Percentiles rank a stretch among this genome's conserved stretches.
phyloP scores from a whole-genome alignment of 805 yeast species.

The Saturnispora gosingensis region DNA sequence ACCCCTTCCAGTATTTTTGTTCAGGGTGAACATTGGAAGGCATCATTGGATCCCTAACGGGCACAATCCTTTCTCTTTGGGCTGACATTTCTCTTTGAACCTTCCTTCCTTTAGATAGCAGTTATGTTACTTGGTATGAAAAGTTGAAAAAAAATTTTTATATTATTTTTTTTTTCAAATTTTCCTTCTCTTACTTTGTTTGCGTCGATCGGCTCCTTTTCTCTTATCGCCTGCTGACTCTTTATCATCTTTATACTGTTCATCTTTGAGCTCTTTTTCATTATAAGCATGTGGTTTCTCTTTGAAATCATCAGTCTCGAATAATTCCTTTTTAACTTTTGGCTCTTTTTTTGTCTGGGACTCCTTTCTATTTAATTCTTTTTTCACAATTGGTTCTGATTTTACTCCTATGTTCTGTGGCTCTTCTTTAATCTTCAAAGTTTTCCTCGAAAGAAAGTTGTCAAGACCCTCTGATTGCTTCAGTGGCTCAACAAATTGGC shows the following conservation, averaged over 20 bases:
- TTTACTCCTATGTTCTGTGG: background rate
- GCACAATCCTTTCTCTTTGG: conserved; percentile 51
- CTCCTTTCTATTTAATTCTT: background rate
- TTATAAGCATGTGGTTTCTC: background rate
- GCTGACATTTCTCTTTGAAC: conserved; percentile 52
- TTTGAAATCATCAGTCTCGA: background rate
- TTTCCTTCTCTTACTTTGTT: background rate
- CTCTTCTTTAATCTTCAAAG: background rate
- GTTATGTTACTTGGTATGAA: background rate
- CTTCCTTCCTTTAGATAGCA: background rate
- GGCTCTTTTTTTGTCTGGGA: background rate
- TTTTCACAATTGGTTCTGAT: background rate
- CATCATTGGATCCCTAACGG: conserved; percentile 61
- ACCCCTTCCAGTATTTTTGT: conserved; percentile 89
- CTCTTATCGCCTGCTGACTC: background rate
- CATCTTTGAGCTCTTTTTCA: background rate
- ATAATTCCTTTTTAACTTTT: background rate
- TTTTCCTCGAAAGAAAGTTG: background rate
- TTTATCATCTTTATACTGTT: background rate
- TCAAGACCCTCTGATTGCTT: conserved; percentile 1
- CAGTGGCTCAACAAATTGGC: conserved; percentile 26
- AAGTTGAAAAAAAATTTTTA: background rate
- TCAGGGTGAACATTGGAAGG: conserved; percentile 87
- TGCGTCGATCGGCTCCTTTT: background rate
- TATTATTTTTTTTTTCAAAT: background rate